Base-by-base conservation (phyloP, 306 rosid genomes). In the Benincasa hispida region DNA sequence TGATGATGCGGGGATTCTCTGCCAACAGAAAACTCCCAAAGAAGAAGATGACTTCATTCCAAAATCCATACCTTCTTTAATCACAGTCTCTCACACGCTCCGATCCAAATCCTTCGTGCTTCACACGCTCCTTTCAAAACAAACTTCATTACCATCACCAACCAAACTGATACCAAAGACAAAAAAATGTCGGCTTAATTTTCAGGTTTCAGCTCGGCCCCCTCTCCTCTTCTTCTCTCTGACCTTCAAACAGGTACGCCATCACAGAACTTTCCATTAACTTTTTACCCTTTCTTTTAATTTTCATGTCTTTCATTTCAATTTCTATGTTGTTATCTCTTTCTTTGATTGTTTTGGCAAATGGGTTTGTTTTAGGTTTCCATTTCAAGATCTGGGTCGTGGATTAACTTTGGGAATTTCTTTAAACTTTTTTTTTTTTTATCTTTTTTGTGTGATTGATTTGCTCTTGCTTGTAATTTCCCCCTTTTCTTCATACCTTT, bases 171-270 rank as follows among this genome's bases (percentile, higher is more conserved):
- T 19, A 5, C 15, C 39, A 25, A 45, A 70, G 27, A 27, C 19
- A 17, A 72, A 72, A 70, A 27, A 48, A 48, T 27, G 76, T 72
- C 76, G 76, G 75, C 56, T 24, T 45, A 22, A 54, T 42, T 69
- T 69, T 42, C 75, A 24, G 56, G 5, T 42, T 24, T 69, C 57
- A 45, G 55, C 75, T 69, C 75, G 14, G 75, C 51, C 5, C 35
- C 73, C 67, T 18, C 37, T 27, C 2, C 28, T 9, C 65, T 13
- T 24, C 21, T 25, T 42, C 58, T 45, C 76, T 15, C 76, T 15
- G 22, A 62, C 22, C 41, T 47, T 70, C 57, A 47, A 62, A 6
- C 56, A 72, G 76, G 76, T 72, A 72, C 57, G 54, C 76, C 76
- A 25, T 6, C 4, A 48, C 3, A 48, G 2, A 72, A 24, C 0